Evolutionary conservation across 306 rosid genomes (phyloP).

Genomic region (Quillaja saponaria): DNA sequence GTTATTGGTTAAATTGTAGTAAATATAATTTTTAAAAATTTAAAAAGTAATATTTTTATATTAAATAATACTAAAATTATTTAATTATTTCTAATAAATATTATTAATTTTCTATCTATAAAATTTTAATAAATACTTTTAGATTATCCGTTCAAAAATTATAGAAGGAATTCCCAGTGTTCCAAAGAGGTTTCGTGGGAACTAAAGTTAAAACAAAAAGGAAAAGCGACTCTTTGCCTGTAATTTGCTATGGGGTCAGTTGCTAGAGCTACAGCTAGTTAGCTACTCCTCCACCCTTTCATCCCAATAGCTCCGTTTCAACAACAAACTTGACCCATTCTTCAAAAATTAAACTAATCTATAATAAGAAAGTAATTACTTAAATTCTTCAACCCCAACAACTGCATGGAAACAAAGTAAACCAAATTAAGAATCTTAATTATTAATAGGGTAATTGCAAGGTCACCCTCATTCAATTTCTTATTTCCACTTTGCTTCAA

Average conservation of each 20-base stretch:
- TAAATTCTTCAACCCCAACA: constrained; percentile 27
- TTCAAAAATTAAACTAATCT: constrained; percentile 13
- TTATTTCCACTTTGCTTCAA: constrained; percentile 43
- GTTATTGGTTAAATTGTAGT: no score
- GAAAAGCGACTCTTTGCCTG: constrained; percentile 82
- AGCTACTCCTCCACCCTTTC: constrained; percentile 8
- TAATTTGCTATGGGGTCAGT: constrained; percentile 73
- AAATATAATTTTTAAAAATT: no score
- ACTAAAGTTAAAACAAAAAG: constrained; percentile 58
- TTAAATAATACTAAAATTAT: no score
- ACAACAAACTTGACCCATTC: constrained; percentile 11
- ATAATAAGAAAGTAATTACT: constrained; percentile 13
- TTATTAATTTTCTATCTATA: no score
- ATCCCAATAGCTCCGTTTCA: constrained; percentile 11
- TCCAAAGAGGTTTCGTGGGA: constrained; percentile 61
- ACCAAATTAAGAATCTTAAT: constrained; percentile 22
- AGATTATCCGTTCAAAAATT: no score
- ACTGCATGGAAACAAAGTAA: constrained; percentile 20
- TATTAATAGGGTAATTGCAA: constrained; percentile 40
- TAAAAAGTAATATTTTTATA: no score
- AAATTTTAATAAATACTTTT: no score
- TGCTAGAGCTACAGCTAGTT: constrained; percentile 37
- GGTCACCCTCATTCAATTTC: constrained; percentile 44
- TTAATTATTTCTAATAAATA: no score
- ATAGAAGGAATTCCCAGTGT: constrained; percentile 40